Base-by-base conservation (phyloP, 1,284 basidiomycete species). In the Thelephora terrestris region DNA sequence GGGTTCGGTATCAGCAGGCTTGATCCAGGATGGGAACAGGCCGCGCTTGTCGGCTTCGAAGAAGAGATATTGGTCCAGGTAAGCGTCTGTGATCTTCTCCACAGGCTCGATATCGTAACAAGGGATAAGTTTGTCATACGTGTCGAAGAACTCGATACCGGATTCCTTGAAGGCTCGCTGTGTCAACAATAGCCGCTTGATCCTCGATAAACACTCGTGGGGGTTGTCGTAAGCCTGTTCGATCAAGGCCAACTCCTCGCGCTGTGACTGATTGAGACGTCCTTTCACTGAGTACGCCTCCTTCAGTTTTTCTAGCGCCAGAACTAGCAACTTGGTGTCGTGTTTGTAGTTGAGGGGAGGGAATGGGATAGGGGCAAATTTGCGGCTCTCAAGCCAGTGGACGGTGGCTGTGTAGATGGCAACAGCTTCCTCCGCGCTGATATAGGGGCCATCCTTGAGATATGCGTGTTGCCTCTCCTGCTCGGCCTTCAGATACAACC, bases 21-120 rank as follows among this genome's bases (percentile, higher is more conserved):
- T 97, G 65, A 98, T 94, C 92, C 94, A 97, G 3, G 91, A 79
- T 12, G 94, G 93, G 84, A 98, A 97, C 17, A 97, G 69, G 47
- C 91, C 90, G 58, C 94, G 86, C 68, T 97, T 97, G 69, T 97
- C 94, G n/a, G 91, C 91, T 66, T 88, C 85, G 56, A 89, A 90
- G 74, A 86, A 88, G 45, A 89, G 60, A 77, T 91, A 92, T 66
- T 92, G 89, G 61, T 93, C 89, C 39, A 96, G 79, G 64, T 96
- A 96, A 21, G 93, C 93, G 65, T 96, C 94, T 20, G 92, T 97
- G 54, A 97, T 95, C 79, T 98, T 97, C 72, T 98, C 94, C 20
- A 98, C 91, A 0, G 94, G 93, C 64, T 97, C 93, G 53, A 98
- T 96, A 61, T 97, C 94, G 64, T 98, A 97, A 63, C 91, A 95